Conservation (phyloP, 225 moss, liverwort and hornwort genomes). For the Neckera pumila region DNA sequence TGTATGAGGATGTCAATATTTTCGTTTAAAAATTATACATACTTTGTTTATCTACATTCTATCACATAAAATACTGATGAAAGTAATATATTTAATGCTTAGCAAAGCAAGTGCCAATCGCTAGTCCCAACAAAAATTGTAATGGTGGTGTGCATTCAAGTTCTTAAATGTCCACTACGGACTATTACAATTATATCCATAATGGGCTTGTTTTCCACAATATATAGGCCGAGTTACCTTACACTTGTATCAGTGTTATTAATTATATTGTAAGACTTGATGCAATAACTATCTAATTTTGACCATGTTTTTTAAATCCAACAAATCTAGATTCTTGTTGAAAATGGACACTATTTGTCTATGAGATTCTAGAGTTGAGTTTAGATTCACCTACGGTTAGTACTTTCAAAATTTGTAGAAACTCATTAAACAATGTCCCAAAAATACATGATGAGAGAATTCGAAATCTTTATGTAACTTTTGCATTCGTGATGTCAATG, state of each 20-base stretch:
- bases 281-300: neutral
- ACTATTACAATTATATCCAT: neutral
- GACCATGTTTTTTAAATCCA: fast-evolving
- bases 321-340: neutral
- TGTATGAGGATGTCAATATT: no score
- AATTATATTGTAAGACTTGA: neutral
- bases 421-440: neutral
- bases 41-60: no score
- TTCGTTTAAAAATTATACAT: no score
- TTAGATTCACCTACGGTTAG: neutral
- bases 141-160: neutral
- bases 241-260: neutral
- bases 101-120: no score
- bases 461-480: neutral
- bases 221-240: neutral
- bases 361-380: neutral
- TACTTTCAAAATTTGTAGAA: neutral
- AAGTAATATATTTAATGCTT: no score
- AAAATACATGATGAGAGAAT: neutral
- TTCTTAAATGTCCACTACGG: neutral
- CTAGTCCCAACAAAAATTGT: fast-evolving
- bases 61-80: no score
- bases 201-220: neutral
- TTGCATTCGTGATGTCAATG: neutral
- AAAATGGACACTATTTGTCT: neutral